These are phyloP conservation scores for Vitellaria paradoxa DNA, from an alignment of 179 eudicot species.

Conservation along the genomic window DNA sequence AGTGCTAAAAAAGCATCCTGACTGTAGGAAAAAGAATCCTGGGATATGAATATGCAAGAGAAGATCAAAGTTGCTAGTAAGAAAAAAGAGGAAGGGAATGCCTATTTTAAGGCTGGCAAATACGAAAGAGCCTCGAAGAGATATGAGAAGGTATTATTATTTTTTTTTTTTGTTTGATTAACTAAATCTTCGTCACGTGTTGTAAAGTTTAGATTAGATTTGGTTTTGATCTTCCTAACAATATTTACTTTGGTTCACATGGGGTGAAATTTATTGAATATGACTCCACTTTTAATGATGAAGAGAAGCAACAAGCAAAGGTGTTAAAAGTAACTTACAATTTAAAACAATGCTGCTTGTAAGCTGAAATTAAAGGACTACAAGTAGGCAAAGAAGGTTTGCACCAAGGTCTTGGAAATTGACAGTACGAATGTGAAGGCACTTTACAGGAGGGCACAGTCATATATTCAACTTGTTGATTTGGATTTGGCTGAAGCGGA, in stretches of 20 bases:
- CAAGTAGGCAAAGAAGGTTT: constrained; percentile 87
- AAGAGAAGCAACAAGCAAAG: constrained; percentile 85
- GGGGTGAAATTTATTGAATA: constrained; percentile 86
- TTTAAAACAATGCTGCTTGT: constrained; percentile 91
- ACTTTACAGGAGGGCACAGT: constrained; percentile 90
- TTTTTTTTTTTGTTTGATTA: no score
- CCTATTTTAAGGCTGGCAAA: constrained; percentile 74
- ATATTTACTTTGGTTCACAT: constrained; percentile 28
- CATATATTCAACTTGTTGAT: constrained; percentile 76
- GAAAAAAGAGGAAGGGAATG: constrained; percentile 92
- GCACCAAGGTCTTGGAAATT: constrained; percentile 86
- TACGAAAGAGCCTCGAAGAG: constrained; percentile 75
- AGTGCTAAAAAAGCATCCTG: no score
- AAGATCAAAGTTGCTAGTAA: constrained; percentile 88
- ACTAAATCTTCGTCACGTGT: not conserved
- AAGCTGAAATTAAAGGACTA: constrained; percentile 85
- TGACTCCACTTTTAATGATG: constrained; percentile 79
- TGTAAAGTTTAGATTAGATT: no score
- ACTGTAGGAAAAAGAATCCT: constrained; percentile 84
- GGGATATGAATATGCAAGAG: constrained; percentile 88
- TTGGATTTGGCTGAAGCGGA: constrained; percentile 88
- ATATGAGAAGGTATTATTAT: constrained; percentile 80
- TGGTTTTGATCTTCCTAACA: not conserved
- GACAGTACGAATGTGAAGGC: constrained; percentile 94
- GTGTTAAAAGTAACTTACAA: constrained; percentile 78